These are phyloP conservation scores for Aspergillus neoniger DNA, from an alignment of 2,329 filamentous ascomycete species.

Conservation along the genomic window DNA sequence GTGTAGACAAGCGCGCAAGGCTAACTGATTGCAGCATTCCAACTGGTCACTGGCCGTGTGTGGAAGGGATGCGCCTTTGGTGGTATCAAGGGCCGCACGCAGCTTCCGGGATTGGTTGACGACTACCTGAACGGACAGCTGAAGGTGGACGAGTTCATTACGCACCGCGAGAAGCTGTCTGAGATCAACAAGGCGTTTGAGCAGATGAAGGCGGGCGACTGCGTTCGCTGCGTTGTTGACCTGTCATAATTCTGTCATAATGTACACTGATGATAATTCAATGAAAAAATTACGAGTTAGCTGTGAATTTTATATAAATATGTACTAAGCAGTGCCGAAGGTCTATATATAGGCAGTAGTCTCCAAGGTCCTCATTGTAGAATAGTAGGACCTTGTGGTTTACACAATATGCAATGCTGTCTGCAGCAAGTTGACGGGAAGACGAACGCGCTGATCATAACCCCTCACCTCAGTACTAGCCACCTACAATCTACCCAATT, in stretches of 20 bases:
- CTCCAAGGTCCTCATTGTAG: not conserved
- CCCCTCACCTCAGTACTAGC: too few species aligned
- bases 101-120: conserved; percentile 80
- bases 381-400: not conserved
- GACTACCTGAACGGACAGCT: conserved; percentile 89
- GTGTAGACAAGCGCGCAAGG: too few species aligned
- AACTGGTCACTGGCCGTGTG: conserved; percentile 94
- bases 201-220: conserved; percentile 94
- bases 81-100: conserved; percentile 94
- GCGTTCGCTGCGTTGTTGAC: conserved; percentile 89
- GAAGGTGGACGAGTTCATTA: conserved; percentile 99
- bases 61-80: conserved; percentile 99
- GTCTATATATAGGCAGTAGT: not conserved
- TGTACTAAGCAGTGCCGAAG: too few species aligned
- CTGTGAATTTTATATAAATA: too few species aligned
- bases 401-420: not conserved
- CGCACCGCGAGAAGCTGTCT: conserved; percentile 79
- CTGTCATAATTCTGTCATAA: conserved; percentile 45
- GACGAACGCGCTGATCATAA: too few species aligned
- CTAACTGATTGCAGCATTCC: conserved; percentile 69
- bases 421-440: not conserved
- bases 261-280: not conserved
- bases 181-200: conserved; percentile 90
- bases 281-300: not conserved
- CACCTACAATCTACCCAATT: too few species aligned